These are phyloP conservation scores for Dendrocalamus latiflorus DNA, from an alignment of 202 grass and related monocot species.

Conservation along the genomic window DNA sequence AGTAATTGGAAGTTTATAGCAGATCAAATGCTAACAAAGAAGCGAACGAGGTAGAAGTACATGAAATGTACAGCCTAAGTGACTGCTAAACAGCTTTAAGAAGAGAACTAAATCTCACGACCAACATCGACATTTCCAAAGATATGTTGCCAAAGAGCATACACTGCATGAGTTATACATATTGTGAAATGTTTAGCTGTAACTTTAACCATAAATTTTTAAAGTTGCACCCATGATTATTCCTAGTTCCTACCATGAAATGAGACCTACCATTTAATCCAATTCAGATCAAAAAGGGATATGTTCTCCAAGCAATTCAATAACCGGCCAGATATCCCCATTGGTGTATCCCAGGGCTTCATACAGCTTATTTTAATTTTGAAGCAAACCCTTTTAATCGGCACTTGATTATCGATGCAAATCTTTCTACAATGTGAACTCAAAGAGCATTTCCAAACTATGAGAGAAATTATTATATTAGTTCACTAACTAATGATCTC, in stretches of 20 bases:
- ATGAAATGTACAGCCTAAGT: neutral
- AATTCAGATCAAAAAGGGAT: neutral
- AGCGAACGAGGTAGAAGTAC: neutral
- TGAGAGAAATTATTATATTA: no score
- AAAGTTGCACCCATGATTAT: neutral
- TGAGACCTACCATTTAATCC: neutral
- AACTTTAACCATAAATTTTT: neutral
- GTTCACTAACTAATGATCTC: no score
- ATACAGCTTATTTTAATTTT: no score
- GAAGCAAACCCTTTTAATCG: no score
- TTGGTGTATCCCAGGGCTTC: no score
- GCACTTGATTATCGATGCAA: no score
- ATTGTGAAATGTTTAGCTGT: neutral
- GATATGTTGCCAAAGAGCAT: neutral
- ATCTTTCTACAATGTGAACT: no score
- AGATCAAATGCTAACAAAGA: constrained; percentile 11
- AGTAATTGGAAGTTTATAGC: constrained; percentile 17
- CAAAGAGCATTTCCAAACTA: no score
- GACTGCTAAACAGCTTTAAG: neutral
- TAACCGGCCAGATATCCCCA: neutral
- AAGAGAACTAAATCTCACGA: neutral
- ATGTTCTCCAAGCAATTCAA: neutral
- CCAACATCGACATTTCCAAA: neutral
- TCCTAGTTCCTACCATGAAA: neutral
- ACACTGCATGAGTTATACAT: neutral